These are phyloP conservation scores for Globisporangium emineosum DNA, from an alignment of 352 stramenopile species.

Conservation along the genomic window DNA sequence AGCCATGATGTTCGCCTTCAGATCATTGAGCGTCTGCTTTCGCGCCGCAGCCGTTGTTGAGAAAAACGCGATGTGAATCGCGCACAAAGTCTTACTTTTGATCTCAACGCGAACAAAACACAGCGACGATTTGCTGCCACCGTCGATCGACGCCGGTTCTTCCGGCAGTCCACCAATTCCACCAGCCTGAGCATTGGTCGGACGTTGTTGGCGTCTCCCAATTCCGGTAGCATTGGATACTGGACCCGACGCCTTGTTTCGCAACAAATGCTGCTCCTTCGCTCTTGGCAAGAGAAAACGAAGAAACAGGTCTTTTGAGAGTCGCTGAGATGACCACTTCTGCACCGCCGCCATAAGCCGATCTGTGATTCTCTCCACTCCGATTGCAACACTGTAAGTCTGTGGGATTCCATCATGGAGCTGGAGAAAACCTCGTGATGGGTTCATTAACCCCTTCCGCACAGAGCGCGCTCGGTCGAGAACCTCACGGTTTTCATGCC, in stretches of 20 bases:
- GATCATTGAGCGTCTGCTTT: constrained; percentile 63
- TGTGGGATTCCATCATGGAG: constrained; percentile 25
- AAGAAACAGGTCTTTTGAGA: constrained; percentile 79
- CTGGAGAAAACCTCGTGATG: constrained; percentile 31
- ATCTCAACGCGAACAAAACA: constrained; percentile 83
- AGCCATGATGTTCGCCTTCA: constrained; percentile 63
- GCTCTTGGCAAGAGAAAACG: constrained; percentile 50
- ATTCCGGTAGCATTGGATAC: constrained; percentile 9
- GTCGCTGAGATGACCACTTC: constrained; percentile 76
- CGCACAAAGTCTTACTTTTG: constrained; percentile 76
- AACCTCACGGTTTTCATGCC: constrained; percentile 30
- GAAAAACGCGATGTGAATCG: constrained; percentile 86
- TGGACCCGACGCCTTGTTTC: constrained; percentile 21
- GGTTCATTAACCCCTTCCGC: constrained; percentile 24
- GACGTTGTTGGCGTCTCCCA: constrained; percentile 28
- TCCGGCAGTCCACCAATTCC: constrained; percentile 7
- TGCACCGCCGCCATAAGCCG: constrained; percentile 51
- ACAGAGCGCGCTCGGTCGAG: constrained; percentile 29
- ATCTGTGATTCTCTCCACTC: constrained; percentile 56
- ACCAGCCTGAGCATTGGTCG: constrained; percentile 18
- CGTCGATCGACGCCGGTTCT: constrained; percentile 16
- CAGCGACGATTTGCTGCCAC: constrained; percentile 52
- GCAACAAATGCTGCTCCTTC: constrained; percentile 13
- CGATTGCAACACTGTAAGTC: constrained; percentile 38
- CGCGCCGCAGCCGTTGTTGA: constrained; percentile 58